Evolutionary conservation across 2,329 filamentous ascomycete species (phyloP), one percentile per base, ranked within the genome.

Genomic region (Colletotrichum sublineola): DNA sequence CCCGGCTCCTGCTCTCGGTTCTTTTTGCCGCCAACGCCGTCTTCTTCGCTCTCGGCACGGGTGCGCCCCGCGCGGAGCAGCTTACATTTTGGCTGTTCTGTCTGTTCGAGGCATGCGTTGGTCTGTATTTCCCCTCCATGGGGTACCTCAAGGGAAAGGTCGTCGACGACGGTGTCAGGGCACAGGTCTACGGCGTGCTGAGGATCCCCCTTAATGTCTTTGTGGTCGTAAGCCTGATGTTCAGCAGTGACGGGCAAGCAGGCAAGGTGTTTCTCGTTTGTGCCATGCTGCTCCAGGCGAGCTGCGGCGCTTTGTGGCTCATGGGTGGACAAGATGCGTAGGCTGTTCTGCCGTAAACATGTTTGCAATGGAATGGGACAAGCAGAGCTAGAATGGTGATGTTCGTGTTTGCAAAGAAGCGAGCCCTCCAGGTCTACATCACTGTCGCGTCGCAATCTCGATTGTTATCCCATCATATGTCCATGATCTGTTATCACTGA

Each of bases 121-220:
- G 88, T 36, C 79, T 87, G 69, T 90, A 90, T 78, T 90, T 84
- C 76, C 88, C 88, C 0, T 84, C 82, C 64, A 86, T 89, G 80
- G 86, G 84, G 3, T 84, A 82, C 38, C 77, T 89, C 71, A 89
- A 89, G 77, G 86, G 86, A 8, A 80, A 82, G 48, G 79, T 89
- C 6, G 83, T 90, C 20, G 84, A 86, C 1, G 87, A 90, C 75
- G 84, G 82, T 3, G 82, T 86, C 9, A 79, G 88, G 55, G 87
- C 85, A 7, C 85, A 85, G 74, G 83, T 89, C 7, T 90, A 90
- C 75, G 85, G 84, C 1, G 80, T 88, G 61, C 77, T 90, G 75
- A 82, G 88, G 48, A 82, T 91, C 18, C 89, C 89, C 14, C 79
- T 91, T 73, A 91, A 91, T 76, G 73, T 87, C 20, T 89, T 89